Evolutionary conservation across 2,329 filamentous ascomycete species (phyloP).

Genomic region (Aspergillus aculeatus): DNA sequence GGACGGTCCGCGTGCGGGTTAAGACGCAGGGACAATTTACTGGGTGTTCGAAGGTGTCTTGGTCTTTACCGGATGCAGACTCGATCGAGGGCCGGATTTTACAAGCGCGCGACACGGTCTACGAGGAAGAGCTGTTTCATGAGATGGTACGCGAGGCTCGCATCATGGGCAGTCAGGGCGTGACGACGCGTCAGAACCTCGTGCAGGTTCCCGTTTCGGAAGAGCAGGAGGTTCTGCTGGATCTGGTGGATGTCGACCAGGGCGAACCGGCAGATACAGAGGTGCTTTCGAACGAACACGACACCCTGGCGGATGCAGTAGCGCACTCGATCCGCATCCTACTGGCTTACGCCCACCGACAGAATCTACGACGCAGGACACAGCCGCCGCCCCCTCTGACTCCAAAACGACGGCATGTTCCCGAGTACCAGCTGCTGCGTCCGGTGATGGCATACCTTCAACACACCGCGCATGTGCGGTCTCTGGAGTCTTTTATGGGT

Average conservation of each 20-base stretch:
- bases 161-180: slow-evolving; percentile 66
- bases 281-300: slow-evolving; percentile 24
- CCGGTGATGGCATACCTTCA: slow-evolving; percentile 56
- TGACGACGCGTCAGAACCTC: slow-evolving; percentile 61
- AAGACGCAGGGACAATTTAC: slow-evolving; percentile 57
- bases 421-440: slow-evolving; percentile 58
- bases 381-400: slow-evolving; percentile 60
- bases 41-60: slow-evolving; percentile 50
- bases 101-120: slow-evolving; percentile 51
- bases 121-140: slow-evolving; percentile 76
- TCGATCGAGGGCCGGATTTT: slow-evolving; percentile 39
- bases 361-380: slow-evolving; percentile 66
- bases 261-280: slow-evolving; percentile 32
- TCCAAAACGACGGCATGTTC: slow-evolving; percentile 49
- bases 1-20: slow-evolving; percentile 67
- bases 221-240: slow-evolving; percentile 61
- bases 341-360: slow-evolving; percentile 74
- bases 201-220: slow-evolving; percentile 58
- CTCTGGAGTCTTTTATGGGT: slow-evolving; percentile 33
- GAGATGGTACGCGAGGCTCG: slow-evolving; percentile 83
- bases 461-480: slow-evolving; percentile 44
- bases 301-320: slow-evolving; percentile 62
- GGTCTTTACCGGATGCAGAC: slow-evolving; percentile 21
- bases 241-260: slow-evolving; percentile 62
- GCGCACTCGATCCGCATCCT: slow-evolving; percentile 70